A percentile compares a stretch with the other conserved stretches of the same genome.
These are phyloP conservation scores for Zopfia rhizophila DNA, from an alignment of 2,329 filamentous ascomycete species.

Conservation along the genomic window DNA sequence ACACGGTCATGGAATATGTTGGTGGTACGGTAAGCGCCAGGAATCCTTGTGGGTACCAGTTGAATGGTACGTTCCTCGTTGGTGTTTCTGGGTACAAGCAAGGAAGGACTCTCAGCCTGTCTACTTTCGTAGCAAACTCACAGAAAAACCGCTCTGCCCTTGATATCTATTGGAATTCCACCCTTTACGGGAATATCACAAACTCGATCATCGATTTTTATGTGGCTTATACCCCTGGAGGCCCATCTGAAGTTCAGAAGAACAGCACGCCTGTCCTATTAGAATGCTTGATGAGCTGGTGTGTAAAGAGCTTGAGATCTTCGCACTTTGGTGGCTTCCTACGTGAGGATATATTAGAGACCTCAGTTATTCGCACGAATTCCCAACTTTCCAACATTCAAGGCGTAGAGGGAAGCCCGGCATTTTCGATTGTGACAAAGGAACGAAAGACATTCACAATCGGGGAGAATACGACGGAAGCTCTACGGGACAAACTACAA, in stretches of 20 bases:
- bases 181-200: conserved; percentile 12
- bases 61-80: conserved; percentile 21
- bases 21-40: neutral
- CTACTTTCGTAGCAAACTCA: conserved; percentile 4
- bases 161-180: conserved; percentile 26
- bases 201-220: conserved; percentile 26
- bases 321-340: conserved; percentile 15
- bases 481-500: neutral
- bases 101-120: neutral
- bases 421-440: too few relatives aligned
- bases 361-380: neutral
- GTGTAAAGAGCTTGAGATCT: conserved; percentile 18
- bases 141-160: neutral
- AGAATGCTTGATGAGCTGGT: conserved; percentile 31
- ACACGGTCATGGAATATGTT: neutral
- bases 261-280: conserved; percentile 26
- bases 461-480: neutral
- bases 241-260: conserved; percentile 4
- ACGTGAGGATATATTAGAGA: neutral
- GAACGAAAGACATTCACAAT: conserved; percentile 2
- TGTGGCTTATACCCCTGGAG: conserved; percentile 24
- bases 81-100: conserved; percentile 4
- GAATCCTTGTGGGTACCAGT: conserved; percentile 22
- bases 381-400: too few relatives aligned
- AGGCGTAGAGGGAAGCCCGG: too few relatives aligned